Evolutionary conservation across 257 asterid genomes (phyloP).

Genomic region (Solanum rostratum): DNA sequence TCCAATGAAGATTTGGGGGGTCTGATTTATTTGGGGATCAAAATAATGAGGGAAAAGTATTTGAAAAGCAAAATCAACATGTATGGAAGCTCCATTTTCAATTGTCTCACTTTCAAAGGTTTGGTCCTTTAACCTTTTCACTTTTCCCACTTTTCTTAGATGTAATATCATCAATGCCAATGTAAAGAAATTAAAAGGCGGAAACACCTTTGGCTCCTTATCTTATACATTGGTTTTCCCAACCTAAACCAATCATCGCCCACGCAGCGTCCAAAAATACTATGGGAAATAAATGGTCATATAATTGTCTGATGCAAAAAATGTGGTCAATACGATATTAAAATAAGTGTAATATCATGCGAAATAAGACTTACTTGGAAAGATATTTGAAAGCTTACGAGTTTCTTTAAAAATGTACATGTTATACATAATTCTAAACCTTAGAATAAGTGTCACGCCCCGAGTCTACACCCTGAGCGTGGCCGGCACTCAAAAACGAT

Average conservation of each 20-base stretch:
- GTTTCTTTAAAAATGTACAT: neutral
- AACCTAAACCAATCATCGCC: neutral
- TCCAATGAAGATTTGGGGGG: neutral
- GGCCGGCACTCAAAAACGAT: too few species aligned
- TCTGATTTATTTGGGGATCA: neutral
- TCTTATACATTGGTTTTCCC: neutral
- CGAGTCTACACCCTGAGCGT: too few species aligned
- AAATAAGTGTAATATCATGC: neutral
- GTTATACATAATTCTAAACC: neutral
- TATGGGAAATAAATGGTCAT: neutral
- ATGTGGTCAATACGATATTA: too few species aligned
- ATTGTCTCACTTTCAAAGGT: constrained; percentile 5
- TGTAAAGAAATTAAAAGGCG: neutral
- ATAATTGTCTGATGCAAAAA: neutral
- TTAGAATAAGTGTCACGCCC: too few species aligned
- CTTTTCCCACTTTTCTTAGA: neutral
- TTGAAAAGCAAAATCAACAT: constrained; percentile 11
- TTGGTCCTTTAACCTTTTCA: neutral
- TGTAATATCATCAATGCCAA: neutral
- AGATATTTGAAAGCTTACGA: neutral
- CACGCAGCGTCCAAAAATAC: neutral
- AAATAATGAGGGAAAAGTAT: neutral
- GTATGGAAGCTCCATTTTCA: constrained; percentile 1
- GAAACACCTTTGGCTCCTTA: neutral
- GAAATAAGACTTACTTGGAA: neutral